phyloP scores from a whole-genome alignment of 306 rosid genomes.

The Sesbania bispinosa region DNA sequence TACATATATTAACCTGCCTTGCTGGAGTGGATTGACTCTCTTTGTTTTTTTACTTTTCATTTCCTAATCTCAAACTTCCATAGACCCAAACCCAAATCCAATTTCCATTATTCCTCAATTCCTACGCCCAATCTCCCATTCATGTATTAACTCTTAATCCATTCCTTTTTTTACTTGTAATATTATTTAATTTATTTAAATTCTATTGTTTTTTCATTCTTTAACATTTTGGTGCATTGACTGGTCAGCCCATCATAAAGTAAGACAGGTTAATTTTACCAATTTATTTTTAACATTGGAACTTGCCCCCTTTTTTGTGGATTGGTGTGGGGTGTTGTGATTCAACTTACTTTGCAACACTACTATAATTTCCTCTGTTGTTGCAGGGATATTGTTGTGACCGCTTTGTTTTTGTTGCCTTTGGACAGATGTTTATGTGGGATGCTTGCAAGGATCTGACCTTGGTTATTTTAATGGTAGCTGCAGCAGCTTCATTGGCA shows the following conservation, averaged over 20 bases:
- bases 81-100: not conserved
- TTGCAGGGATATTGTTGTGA: not conserved
- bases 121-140: not conserved
- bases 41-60: not conserved
- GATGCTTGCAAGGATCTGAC: constrained; percentile 99
- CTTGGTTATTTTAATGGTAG: constrained; percentile 85
- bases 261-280: not conserved
- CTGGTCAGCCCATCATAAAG: not conserved
- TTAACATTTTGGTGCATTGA: not conserved
- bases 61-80: not conserved
- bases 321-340: not conserved
- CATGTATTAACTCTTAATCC: not conserved
- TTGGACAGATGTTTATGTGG: constrained; percentile 82
- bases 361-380: not conserved
- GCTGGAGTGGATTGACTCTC: not conserved
- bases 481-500: constrained; percentile 92
- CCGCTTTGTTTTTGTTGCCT: constrained; percentile 17
- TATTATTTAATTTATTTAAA: not conserved
- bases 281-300: not conserved
- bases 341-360: not conserved
- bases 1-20: not conserved
- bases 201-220: not conserved
- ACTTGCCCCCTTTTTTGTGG: not conserved
- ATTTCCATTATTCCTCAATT: not conserved
- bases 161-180: not conserved